Percentiles rank a stretch among this genome's conserved stretches.
Conservation (phyloP, 768 basidiomycete species). For the Tylopilus vinaceipallidus region DNA sequence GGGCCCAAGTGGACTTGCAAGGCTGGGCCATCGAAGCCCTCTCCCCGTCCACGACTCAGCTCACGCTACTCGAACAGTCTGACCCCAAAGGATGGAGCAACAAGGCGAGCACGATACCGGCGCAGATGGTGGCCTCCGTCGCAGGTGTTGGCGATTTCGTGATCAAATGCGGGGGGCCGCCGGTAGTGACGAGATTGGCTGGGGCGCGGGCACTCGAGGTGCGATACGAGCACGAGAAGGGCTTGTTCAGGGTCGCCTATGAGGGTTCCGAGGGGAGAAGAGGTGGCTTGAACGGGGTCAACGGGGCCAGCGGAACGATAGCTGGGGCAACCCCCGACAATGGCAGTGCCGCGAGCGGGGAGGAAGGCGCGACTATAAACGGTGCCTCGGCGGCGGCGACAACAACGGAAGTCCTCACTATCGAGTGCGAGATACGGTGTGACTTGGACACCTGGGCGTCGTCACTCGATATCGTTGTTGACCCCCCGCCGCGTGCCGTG, state of each 20-base stretch:
- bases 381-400: slow-evolving; percentile 1
- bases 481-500: slow-evolving; percentile 85
- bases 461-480: slow-evolving; percentile 84
- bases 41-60: slow-evolving; percentile 90
- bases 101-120: slow-evolving; percentile 83
- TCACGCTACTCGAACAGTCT: slow-evolving; percentile 93
- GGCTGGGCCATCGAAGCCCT: slow-evolving; percentile 97
- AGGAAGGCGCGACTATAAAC: slow-evolving; percentile 5
- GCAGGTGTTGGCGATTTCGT: slow-evolving; percentile 95
- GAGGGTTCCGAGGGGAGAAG: slow-evolving; percentile 58
- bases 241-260: slow-evolving; percentile 81
- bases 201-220: slow-evolving; percentile 73
- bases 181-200: slow-evolving; percentile 79
- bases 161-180: slow-evolving; percentile 94
- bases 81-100: slow-evolving; percentile 98
- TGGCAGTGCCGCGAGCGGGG: slow-evolving; percentile 19
- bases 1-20: slow-evolving; percentile 96
- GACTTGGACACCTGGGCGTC: slow-evolving; percentile 87
- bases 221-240: slow-evolving; percentile 86
- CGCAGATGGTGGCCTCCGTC: slow-evolving; percentile 86
- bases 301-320: slow-evolving; percentile 13
- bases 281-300: slow-evolving; percentile 21
- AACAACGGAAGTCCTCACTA: slow-evolving; percentile 41
- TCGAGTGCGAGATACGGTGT: slow-evolving; percentile 90
- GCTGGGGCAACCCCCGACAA: background rate